These are phyloP conservation scores for Thalassiosira hispida DNA, from an alignment of 352 stramenopile genomes.

Conservation along the genomic window DNA sequence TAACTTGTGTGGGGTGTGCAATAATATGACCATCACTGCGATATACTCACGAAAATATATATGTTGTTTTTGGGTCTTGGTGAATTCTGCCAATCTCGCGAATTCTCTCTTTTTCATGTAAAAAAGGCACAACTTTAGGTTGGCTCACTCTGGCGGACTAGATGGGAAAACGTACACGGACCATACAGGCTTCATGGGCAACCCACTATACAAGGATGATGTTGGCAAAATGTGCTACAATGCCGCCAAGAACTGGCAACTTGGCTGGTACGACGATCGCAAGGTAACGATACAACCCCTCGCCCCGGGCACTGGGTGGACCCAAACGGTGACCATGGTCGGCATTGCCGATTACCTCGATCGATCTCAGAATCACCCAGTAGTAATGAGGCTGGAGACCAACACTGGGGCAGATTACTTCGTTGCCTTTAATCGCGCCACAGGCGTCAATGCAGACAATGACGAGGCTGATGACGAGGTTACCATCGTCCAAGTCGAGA, in stretches of 20 bases:
- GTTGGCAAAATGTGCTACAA: conserved; percentile 46
- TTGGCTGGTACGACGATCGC: conserved; percentile 32
- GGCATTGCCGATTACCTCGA: conserved; percentile 27
- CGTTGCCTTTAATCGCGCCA: conserved; percentile 19
- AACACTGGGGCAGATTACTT: conserved; percentile 17
- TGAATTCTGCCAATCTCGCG: background rate
- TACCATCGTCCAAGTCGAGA: conserved; percentile 1
- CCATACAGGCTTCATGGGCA: conserved; percentile 30
- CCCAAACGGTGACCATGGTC: background rate
- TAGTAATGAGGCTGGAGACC: conserved; percentile 14
- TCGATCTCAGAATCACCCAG: background rate
- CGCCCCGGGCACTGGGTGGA: background rate
- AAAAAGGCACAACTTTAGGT: conserved; percentile 16
- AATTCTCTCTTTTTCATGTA: background rate
- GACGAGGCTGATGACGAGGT: conserved; percentile 12
- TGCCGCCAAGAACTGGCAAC: conserved; percentile 45
- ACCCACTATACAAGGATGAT: conserved; percentile 29
- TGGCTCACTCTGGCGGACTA: conserved; percentile 27
- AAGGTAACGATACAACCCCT: background rate
- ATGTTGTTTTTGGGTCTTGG: too few species aligned
- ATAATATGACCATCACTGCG: too few species aligned
- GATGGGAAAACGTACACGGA: conserved; percentile 22
- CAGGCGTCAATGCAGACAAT: conserved; percentile 21
- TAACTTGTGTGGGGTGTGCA: background rate
- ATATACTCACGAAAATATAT: too few species aligned